phyloP scores from a whole-genome alignment of 345 rosid genomes.

The Hypericum perforatum region DNA sequence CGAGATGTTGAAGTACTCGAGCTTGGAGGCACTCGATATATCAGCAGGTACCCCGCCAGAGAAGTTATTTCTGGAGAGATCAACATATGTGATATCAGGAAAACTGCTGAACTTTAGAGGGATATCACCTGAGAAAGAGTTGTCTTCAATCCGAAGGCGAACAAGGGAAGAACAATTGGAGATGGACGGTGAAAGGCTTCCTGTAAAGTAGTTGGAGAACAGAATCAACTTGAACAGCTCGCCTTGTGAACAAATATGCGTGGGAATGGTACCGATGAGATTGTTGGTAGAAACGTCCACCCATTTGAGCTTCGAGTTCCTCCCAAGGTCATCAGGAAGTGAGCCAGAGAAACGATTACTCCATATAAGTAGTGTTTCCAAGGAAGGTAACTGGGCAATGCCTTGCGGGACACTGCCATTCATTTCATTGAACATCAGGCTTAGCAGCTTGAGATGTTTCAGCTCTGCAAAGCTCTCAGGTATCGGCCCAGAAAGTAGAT shows the following conservation, averaged over 20 bases:
- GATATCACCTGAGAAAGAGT: slow-evolving; percentile 70
- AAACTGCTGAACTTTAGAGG: slow-evolving; percentile 47
- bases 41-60: slow-evolving; percentile 60
- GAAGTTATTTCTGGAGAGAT: slow-evolving; percentile 68
- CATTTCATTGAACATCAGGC: slow-evolving; percentile 83
- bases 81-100: slow-evolving; percentile 63
- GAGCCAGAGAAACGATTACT: slow-evolving; percentile 71
- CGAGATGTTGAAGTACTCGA: slow-evolving; percentile 67
- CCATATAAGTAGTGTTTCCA: slow-evolving; percentile 81
- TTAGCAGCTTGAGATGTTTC: slow-evolving; percentile 62
- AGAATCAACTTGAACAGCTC: slow-evolving; percentile 57
- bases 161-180: slow-evolving; percentile 70
- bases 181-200: slow-evolving; percentile 54
- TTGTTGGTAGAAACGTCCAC: slow-evolving; percentile 81
- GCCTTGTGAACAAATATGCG: slow-evolving; percentile 67
- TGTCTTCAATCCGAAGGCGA: slow-evolving; percentile 80
- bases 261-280: slow-evolving; percentile 67
- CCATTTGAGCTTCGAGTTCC: slow-evolving; percentile 68
- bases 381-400: slow-evolving; percentile 63
- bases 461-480: slow-evolving; percentile 64
- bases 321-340: slow-evolving; percentile 71
- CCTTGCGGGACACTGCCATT: slow-evolving; percentile 67
- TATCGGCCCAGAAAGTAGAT: slow-evolving; percentile 58
- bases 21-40: slow-evolving; percentile 49
- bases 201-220: slow-evolving; percentile 65